Evolutionary conservation across 2,329 filamentous ascomycete genomes (phyloP).

Genomic region (Elsinoe australis): DNA sequence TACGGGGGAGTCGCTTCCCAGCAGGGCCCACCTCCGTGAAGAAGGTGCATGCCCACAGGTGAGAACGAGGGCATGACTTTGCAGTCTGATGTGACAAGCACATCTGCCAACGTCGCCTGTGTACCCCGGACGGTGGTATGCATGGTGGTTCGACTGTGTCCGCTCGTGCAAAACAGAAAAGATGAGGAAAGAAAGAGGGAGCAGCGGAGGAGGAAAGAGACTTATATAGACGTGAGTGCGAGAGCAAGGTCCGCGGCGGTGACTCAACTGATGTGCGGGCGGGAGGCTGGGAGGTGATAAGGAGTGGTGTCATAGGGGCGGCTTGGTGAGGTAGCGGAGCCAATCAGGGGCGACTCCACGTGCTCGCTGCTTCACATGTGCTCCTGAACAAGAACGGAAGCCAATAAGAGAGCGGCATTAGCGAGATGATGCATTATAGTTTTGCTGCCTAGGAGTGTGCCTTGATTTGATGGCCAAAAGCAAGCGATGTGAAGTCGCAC

Average conservation of each 20-base stretch:
- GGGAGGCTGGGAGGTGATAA: neutral
- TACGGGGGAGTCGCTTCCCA: neutral
- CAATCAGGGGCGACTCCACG: neutral
- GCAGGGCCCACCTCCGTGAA: neutral
- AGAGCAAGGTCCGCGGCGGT: neutral
- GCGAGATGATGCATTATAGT: neutral
- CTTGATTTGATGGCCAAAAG: neutral
- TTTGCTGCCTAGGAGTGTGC: neutral
- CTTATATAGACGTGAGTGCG: neutral
- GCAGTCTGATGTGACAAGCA: too few relatives aligned
- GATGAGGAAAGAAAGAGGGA: constrained; percentile 9
- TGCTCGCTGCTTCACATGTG: constrained; percentile 1
- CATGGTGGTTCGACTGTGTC: neutral
- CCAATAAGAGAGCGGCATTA: constrained; percentile 1
- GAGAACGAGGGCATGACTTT: neutral
- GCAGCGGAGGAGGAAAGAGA: neutral
- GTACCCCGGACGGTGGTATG: neutral
- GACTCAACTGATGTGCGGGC: neutral
- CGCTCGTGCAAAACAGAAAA: constrained; percentile 1
- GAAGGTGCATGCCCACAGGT: neutral
- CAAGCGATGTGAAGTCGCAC: neutral
- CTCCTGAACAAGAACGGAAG: neutral
- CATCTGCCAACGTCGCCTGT: neutral
- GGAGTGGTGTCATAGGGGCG: neutral
- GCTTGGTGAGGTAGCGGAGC: neutral